Base-by-base conservation (phyloP, 2,329 filamentous ascomycete genomes). In the Xylaria sp. region DNA sequence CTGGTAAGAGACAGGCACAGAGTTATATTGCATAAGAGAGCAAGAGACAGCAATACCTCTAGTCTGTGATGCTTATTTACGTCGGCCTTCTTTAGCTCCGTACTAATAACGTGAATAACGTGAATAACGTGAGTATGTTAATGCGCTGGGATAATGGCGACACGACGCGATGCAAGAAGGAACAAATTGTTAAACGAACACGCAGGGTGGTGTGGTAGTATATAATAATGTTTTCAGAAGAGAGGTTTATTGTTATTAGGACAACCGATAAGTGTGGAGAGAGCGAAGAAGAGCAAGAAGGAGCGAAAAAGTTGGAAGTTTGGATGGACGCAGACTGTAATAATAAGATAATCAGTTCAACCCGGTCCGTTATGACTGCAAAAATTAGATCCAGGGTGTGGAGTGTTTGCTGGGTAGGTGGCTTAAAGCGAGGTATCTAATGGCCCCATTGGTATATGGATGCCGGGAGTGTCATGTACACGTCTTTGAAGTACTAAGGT, bases 281-380 rank as follows among this genome's bases (percentile, higher is more conserved):
- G 62, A 20, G 46, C 11, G 20, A 48, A 60, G 42, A 58, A 42
- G 31, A 63, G 69, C 59, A 63, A 67, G 70, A 31, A 64, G 66
- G 58, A 67, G 59, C 33, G 57, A 56, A 38, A 66, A 66, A 67
- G 60, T 42, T 60, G 48, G 44, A 63, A 59, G 61, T 59, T 59
- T 59, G 63, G 69, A 67, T 61, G 69, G 56, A 65, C 31, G 53
- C 53, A 44, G 65, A 26, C 44, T 49, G 60, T 46, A 63, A 75
- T 72, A 71, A 71, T 48, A 62, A 64, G 57, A 63, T 20, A 46
- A 44, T 44, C 42, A 44, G 42, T 44, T 23, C 6, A 42, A 46
- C 42, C 51, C 54, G 20, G 64, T 60, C 51, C 23, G 42, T 64
- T 11, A 31, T 38, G 17, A 17, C 44, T n/a, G 26, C 9, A 17